A percentile compares a stretch with the other conserved stretches of the same genome.
Evolutionary conservation across 2,329 filamentous ascomycete species (phyloP).

Genomic region (Plenodomus biglobosus): DNA sequence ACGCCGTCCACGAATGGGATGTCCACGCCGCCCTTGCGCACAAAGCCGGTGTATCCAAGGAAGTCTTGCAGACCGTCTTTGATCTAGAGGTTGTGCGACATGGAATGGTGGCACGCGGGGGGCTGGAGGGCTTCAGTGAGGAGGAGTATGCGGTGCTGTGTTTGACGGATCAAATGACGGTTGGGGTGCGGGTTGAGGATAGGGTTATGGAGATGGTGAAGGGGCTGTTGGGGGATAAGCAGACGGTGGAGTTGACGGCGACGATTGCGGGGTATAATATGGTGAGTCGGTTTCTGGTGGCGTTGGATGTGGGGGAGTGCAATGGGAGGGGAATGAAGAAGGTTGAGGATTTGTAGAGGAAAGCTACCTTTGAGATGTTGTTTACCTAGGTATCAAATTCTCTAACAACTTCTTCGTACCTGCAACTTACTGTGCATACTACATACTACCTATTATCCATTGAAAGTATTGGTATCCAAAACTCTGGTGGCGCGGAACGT

Average conservation of each 20-base stretch:
- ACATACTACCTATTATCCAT: not conserved
- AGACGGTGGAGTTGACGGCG: constrained; percentile 78
- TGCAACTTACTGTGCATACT: not conserved
- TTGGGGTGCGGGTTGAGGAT: constrained; percentile 68
- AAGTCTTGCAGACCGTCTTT: constrained; percentile 54
- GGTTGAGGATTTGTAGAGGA: constrained; percentile 29
- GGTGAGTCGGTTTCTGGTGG: constrained; percentile 80
- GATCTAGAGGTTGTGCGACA: constrained; percentile 25
- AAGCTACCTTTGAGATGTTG: not conserved
- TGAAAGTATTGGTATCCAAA: too few species aligned
- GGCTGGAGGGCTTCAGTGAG: constrained; percentile 42
- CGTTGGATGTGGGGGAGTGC: constrained; percentile 64
- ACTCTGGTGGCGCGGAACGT: constrained; percentile 9
- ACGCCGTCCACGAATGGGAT: constrained; percentile 83
- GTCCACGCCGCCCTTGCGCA: constrained; percentile 71
- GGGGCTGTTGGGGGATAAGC: constrained; percentile 63
- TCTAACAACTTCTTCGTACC: too few species aligned
- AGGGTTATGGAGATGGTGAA: constrained; percentile 65
- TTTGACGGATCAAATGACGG: constrained; percentile 84
- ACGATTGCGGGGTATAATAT: constrained; percentile 82
- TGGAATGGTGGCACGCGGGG: constrained; percentile 13
- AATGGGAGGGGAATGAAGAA: constrained; percentile 39
- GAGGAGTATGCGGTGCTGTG: constrained; percentile 67
- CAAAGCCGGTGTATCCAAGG: constrained; percentile 61
- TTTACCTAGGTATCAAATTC: too few species aligned